Evolutionary conservation across 129 eudicot genomes (phyloP).

Genomic region (Ambrosia artemisiifolia): DNA sequence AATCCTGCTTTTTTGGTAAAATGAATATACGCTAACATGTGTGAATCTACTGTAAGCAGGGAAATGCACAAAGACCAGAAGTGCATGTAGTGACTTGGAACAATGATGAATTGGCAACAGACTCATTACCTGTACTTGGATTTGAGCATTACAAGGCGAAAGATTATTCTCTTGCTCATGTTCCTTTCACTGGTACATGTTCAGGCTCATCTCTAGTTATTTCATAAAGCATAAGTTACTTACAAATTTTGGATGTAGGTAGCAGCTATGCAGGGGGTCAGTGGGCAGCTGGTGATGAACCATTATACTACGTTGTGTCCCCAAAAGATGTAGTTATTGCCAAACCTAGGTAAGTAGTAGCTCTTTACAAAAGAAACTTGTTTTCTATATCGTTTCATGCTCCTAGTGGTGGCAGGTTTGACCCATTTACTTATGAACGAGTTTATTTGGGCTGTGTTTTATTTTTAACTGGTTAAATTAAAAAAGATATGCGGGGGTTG

Average conservation of each 20-base stretch:
- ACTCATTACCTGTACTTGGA: constrained; percentile 87
- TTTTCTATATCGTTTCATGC: neutral
- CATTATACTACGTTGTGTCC: constrained; percentile 87
- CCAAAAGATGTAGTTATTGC: constrained; percentile 93
- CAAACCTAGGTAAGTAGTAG: constrained; percentile 73
- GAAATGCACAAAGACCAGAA: constrained; percentile 98
- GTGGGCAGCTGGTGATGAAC: constrained; percentile 99
- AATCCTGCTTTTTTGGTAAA: too few relatives aligned
- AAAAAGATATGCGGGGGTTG: neutral
- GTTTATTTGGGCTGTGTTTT: neutral
- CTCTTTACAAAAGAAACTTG: neutral
- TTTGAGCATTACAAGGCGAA: constrained; percentile 96
- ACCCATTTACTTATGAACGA: neutral
- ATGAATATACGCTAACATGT: too few relatives aligned
- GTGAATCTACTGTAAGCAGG: constrained; percentile 44
- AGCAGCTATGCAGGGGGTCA: constrained; percentile 97
- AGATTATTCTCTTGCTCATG: constrained; percentile 87
- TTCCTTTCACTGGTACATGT: constrained; percentile 77
- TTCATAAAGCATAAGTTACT: constrained; percentile 15
- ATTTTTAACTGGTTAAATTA: neutral
- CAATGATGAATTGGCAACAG: constrained; percentile 90
- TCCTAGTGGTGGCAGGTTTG: neutral
- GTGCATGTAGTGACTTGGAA: constrained; percentile 95
- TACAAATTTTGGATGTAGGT: constrained; percentile 51
- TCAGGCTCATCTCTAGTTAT: constrained; percentile 19